A percentile compares a stretch with the other conserved stretches of the same genome.
Evolutionary conservation across 257 asterid genomes (phyloP).

Genomic region (Ehretia macrophylla): DNA sequence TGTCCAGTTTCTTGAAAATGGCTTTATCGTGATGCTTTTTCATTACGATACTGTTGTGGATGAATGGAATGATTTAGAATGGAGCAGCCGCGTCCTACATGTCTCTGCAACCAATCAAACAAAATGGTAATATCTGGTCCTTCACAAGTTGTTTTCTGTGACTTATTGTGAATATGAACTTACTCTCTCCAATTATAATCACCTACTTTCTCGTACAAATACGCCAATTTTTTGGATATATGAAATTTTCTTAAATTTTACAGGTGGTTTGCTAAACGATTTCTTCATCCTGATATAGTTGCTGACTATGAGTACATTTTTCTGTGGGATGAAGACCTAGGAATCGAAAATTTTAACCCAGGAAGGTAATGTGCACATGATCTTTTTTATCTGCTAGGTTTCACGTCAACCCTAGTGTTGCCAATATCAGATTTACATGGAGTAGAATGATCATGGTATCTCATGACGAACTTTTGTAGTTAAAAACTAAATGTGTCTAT

Average conservation of each 20-base stretch:
- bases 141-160: neutral
- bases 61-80: conserved; percentile 60
- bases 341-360: conserved; percentile 71
- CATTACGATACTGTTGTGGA: conserved; percentile 80
- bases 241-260: neutral
- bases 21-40: conserved; percentile 70
- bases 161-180: neutral
- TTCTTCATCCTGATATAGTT: conserved; percentile 90
- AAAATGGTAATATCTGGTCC: conserved; percentile 47
- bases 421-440: neutral
- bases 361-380: conserved; percentile 35
- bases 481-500: too few relatives aligned
- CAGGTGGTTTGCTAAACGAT: conserved; percentile 98
- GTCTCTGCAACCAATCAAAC: conserved; percentile 74
- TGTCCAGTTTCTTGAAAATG: conserved; percentile 60
- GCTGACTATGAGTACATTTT: conserved; percentile 73
- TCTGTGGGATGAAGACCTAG: conserved; percentile 93
- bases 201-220: neutral
- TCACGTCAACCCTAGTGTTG: neutral
- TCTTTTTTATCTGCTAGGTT: neutral
- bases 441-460: too few relatives aligned
- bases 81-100: conserved; percentile 63
- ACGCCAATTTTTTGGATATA: neutral
- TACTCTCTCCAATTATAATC: neutral
- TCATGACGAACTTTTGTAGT: too few relatives aligned